Conservation (phyloP, 176 grass and related monocot genomes). For the Leersia perrieri region DNA sequence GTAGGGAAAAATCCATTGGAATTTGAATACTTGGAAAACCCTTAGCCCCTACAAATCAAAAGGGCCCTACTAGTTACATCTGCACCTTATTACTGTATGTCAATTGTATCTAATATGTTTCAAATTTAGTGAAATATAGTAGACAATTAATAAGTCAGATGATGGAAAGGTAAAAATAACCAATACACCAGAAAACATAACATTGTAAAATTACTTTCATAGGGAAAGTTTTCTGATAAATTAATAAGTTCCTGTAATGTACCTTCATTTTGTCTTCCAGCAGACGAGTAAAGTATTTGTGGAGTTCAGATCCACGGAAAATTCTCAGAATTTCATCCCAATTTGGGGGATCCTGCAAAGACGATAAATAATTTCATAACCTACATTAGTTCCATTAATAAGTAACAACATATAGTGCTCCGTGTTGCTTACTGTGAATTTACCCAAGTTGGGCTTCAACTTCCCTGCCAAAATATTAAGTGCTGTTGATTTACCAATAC, state of each 20-base stretch:
- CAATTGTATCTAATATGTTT: not conserved
- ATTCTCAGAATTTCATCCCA: constrained; percentile 80
- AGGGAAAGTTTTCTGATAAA: not conserved
- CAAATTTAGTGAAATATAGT: not conserved
- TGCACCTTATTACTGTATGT: not conserved
- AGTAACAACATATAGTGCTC: not conserved
- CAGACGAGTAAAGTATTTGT: constrained; percentile 73
- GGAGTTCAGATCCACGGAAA: constrained; percentile 78
- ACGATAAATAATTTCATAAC: constrained; percentile 15
- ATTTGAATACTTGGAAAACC: too few relatives aligned
- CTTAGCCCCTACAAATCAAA: too few relatives aligned
- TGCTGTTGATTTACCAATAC: constrained; percentile 85
- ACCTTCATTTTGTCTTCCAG: constrained; percentile 85
- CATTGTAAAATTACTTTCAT: not conserved
- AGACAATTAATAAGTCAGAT: not conserved
- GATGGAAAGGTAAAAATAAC: not conserved
- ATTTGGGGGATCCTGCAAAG: constrained; percentile 65
- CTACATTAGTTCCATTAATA: not conserved
- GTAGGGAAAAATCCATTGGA: too few relatives aligned
- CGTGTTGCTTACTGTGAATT: constrained; percentile 61
- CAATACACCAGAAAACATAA: not conserved
- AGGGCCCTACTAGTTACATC: constrained; percentile 7
- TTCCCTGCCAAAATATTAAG: constrained; percentile 70
- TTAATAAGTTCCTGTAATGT: not conserved
- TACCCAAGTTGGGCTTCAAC: constrained; percentile 83